Evolutionary conservation across 306 rosid genomes (phyloP).

Genomic region (Vigna radiata): DNA sequence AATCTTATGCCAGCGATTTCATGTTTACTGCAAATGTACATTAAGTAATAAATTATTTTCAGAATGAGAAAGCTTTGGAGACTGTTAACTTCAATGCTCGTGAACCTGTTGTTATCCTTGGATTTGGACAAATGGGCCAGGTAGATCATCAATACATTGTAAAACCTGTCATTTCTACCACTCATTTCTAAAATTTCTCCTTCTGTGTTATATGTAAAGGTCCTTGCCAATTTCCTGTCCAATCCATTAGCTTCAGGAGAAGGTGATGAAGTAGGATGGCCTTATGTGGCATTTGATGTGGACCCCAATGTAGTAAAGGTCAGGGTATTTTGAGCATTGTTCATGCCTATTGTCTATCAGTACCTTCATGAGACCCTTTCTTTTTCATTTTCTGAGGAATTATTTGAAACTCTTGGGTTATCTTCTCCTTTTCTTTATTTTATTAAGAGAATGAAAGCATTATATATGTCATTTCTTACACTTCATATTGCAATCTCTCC

Average conservation of each 20-base stretch:
- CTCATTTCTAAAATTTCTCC: slow-evolving; percentile 41
- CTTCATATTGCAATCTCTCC: slow-evolving; percentile 37
- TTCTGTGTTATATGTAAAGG: slow-evolving; percentile 60
- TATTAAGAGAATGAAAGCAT: slow-evolving; percentile 30
- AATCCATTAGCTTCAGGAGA: slow-evolving; percentile 78
- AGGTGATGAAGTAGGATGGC: slow-evolving; percentile 67
- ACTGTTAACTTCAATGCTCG: slow-evolving; percentile 62
- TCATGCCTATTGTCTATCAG: slow-evolving; percentile 27
- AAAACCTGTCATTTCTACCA: slow-evolving; percentile 38
- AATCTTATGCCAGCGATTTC: slow-evolving; percentile 34
- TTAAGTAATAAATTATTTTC: slow-evolving; percentile 47
- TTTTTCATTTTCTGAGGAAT: slow-evolving; percentile 4
- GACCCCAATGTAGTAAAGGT: slow-evolving; percentile 92
- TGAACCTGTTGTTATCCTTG: slow-evolving; percentile 95
- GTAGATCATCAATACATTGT: slow-evolving; percentile 52
- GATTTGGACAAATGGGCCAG: slow-evolving; percentile 99
- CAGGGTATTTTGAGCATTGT: slow-evolving; percentile 36
- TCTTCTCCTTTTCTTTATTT: slow-evolving; percentile 41
- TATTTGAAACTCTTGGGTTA: slow-evolving; percentile 9
- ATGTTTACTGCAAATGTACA: slow-evolving; percentile 43
- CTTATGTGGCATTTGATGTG: slow-evolving; percentile 88
- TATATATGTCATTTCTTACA: slow-evolving; percentile 34
- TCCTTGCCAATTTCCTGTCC: slow-evolving; percentile 92
- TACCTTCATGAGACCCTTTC: slow-evolving; percentile 4
- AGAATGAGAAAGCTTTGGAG: slow-evolving; percentile 75